Conservation (phyloP, 192 early-diverging fungal species). For the Coemansia sp. region DNA sequence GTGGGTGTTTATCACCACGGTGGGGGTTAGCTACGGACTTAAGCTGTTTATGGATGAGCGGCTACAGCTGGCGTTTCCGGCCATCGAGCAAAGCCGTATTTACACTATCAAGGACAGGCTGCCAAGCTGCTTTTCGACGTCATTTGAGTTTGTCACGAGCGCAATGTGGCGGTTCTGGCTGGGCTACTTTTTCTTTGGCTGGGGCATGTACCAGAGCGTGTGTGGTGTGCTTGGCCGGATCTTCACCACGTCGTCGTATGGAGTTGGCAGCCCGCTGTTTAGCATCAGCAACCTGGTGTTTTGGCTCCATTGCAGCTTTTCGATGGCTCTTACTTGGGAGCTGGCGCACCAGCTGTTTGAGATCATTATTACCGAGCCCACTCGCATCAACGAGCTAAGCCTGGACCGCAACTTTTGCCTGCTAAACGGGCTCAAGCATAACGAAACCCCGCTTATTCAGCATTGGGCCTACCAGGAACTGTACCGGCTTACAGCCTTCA, state of each 20-base stretch:
- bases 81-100: slow-evolving; percentile 44
- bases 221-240: slow-evolving; percentile 29
- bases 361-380: slow-evolving; percentile 42
- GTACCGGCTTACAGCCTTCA: slow-evolving; percentile 33
- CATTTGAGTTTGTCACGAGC: slow-evolving; percentile 26
- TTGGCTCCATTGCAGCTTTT: slow-evolving; percentile 36
- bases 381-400: slow-evolving; percentile 47
- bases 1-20: slow-evolving; percentile 22
- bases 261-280: slow-evolving; percentile 41
- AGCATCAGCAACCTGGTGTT: slow-evolving; percentile 27
- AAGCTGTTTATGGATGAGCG: slow-evolving; percentile 39
- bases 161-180: slow-evolving; percentile 37
- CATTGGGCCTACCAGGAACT: slow-evolving; percentile 52
- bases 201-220: slow-evolving; percentile 38
- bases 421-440: slow-evolving; percentile 34
- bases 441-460: slow-evolving; percentile 24
- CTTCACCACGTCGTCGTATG: slow-evolving; percentile 41
- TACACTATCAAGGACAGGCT: slow-evolving; percentile 44
- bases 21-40: slow-evolving; percentile 25
- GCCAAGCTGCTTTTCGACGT: slow-evolving; percentile 26
- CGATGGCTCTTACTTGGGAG: slow-evolving; percentile 42
- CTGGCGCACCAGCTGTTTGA: slow-evolving; percentile 51
- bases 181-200: slow-evolving; percentile 43
- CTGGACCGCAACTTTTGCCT: slow-evolving; percentile 42
- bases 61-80: slow-evolving; percentile 45